Conservation (phyloP, 1,139 yeast species). For the Geotrichum siamense region DNA sequence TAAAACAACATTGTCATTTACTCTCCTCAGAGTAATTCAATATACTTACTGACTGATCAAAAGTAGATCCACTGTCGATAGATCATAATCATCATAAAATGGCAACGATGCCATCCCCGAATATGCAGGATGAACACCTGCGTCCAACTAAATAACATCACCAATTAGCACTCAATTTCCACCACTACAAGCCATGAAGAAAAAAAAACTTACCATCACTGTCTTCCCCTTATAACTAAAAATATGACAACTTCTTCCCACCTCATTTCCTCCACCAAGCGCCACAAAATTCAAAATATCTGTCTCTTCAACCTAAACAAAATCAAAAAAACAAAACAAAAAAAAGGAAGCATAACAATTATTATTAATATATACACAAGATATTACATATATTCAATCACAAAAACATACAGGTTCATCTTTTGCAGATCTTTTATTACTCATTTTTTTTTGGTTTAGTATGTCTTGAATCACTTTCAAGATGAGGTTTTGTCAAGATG, state of each 20-base stretch:
- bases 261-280: slow-evolving; percentile 99
- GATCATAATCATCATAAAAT: slow-evolving; percentile 88
- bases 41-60: slow-evolving; percentile 63
- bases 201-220: slow-evolving; percentile 50
- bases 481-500: too few relatives aligned
- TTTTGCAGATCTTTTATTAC: slow-evolving; percentile 20
- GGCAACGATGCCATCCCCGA: slow-evolving; percentile 88
- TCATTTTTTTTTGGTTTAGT: slow-evolving; percentile 18
- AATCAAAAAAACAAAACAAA: background rate
- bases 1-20: too few relatives aligned
- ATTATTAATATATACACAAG: background rate
- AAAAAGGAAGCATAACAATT: background rate
- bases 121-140: slow-evolving; percentile 96
- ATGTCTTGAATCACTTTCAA: too few relatives aligned
- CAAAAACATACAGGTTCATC: slow-evolving; percentile 18
- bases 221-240: slow-evolving; percentile 89
- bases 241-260: slow-evolving; percentile 92
- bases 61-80: slow-evolving; percentile 76
- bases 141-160: slow-evolving; percentile 48
- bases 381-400: background rate
- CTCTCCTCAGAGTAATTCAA: too few relatives aligned
- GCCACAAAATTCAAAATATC: slow-evolving; percentile 65
- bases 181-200: background rate
- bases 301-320: slow-evolving; percentile 19
- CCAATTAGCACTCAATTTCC: slow-evolving; percentile 1